Base-by-base conservation (phyloP, 2,329 filamentous ascomycete species). In the Endothia cerciana region DNA sequence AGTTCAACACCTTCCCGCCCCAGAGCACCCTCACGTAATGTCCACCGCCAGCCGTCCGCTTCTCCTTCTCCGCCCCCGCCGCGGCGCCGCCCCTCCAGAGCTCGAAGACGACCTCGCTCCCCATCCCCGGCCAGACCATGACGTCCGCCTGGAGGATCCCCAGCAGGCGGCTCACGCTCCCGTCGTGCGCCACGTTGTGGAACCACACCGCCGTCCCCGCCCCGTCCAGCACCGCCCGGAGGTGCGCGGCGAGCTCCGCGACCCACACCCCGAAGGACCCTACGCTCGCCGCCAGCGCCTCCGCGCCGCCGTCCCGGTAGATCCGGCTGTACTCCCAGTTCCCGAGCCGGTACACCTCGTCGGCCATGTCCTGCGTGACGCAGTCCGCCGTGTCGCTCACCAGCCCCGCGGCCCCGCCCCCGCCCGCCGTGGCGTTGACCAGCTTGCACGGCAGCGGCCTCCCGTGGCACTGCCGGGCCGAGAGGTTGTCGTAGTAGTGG, bases 91-190 rank as follows among this genome's bases (percentile, higher is more conserved):
- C 81, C 71, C 76, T 79, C 72, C 88, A 93, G 38, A 94, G 73
- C 78, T 94, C 91, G 73, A 94, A 93, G 0, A 93, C 85, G 0
- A 94, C 82, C 77, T 94, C 91, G 11, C 87, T 82, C 0, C 91
- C 91, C 91, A 94, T 93, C 0, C 91, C 91, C 0, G 91, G 91
- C 91, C 91, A 94, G 1, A 93, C 87, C 91, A 94, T 94, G 62
- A 81, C 75, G 28, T 92, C 88, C 1, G 91, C 73, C 77, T 94
- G 91, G 72, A 95, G 74, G 19, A 94, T 83, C 2, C 86, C 86
- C 28, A 95, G 79, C 7, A 94, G 72, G 2, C 87, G 79, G 13
- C 89, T 87, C 7, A 94, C 73, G 3, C 87, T 89, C 2, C 92
- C 92, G 71, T 95, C 92, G 72, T 96, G 92, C 2, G 91, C 92